Base-by-base conservation (phyloP, 1,284 basidiomycete species). In the Cutaneotrichosporon sp. region DNA sequence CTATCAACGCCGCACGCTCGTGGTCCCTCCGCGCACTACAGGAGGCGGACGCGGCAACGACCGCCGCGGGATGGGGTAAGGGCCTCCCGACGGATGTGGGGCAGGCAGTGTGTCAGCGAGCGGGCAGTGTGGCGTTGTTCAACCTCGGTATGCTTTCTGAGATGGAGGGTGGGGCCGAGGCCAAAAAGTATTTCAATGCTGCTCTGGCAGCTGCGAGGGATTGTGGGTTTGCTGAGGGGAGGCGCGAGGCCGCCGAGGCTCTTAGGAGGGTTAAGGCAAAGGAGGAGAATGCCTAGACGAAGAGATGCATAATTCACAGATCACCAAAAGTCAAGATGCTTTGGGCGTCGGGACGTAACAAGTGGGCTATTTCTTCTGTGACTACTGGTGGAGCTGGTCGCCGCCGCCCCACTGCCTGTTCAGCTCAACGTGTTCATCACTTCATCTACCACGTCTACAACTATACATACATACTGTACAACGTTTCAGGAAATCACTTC, bases 71-170 rank as follows among this genome's bases (percentile, higher is more conserved):
- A 1, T 68, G 66, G 66, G 34, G 31, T 30, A 58, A n/a, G 13
- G 64, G 64, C 40, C 40, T 40, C 8, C 62, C 69, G 2, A 32
- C 62, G 3, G 70, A 74, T 53, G 53, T 68, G 40, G 69, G 70
- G 34, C 59, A 60, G 16, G 67, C 68, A 18, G 60, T 73, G 7
- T 81, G 80, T 61, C 65, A 68, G 9, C 65, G 72, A 13, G 79
- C 80, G 1, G 69, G 62, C 50, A 71, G 69, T 26, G 77, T 79
- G 0, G 77, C 72, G 7, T 65, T 76, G 51, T 77, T 75, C 64
- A 80, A 81, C 63, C 59, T 81, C 50, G 80, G 80, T 18, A 76
- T 78, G 75, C 65, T 80, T 13, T 72, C 74, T 10, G 80, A 81
- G 78, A 74, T 79, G 61, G 73, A 78, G n/a, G 62, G 80, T 50